Conservation (phyloP, 441 rosid species). For the Eutrema salsugineum region DNA sequence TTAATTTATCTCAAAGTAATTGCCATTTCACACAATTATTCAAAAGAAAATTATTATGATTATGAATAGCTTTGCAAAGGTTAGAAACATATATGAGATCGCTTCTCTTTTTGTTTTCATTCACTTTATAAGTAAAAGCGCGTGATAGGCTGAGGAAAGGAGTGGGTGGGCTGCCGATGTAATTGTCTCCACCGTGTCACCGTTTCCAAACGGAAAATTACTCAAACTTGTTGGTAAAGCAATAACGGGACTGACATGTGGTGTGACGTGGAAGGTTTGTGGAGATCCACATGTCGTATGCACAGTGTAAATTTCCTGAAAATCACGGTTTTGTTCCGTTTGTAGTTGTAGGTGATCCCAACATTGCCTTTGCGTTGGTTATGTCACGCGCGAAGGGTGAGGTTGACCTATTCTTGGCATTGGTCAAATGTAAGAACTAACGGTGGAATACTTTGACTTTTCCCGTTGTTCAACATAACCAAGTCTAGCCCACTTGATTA, state of each 20-base stretch:
- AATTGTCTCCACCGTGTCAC: slow-evolving; percentile 24
- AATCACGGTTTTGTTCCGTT: slow-evolving; percentile 8
- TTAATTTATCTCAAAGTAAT: background rate
- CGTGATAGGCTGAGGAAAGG: slow-evolving; percentile 1
- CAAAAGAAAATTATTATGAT: background rate
- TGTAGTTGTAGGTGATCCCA: slow-evolving; percentile 12
- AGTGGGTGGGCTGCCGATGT: slow-evolving; percentile 26
- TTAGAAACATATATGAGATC: background rate
- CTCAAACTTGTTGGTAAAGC: slow-evolving; percentile 9
- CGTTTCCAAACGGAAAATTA: background rate
- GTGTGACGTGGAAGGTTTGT: slow-evolving; percentile 2
- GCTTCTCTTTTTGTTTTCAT: slow-evolving; percentile 12
- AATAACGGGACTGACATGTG: background rate
- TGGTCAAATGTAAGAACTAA: slow-evolving; percentile 13
- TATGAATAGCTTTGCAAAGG: background rate
- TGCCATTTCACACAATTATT: background rate
- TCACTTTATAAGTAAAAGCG: slow-evolving; percentile 27
- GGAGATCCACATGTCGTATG: background rate
- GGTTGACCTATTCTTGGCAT: background rate
- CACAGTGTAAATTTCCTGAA: background rate
- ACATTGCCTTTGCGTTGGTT: background rate
- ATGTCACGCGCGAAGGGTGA: slow-evolving; percentile 16
- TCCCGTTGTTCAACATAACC: no score
- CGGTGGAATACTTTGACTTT: slow-evolving; percentile 8
- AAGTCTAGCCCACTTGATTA: slow-evolving; percentile 7